Evolutionary conservation across 2,329 filamentous ascomycete species (phyloP), one percentile per base, ranked within the genome.

Genomic region (Penicillium janthinellum): DNA sequence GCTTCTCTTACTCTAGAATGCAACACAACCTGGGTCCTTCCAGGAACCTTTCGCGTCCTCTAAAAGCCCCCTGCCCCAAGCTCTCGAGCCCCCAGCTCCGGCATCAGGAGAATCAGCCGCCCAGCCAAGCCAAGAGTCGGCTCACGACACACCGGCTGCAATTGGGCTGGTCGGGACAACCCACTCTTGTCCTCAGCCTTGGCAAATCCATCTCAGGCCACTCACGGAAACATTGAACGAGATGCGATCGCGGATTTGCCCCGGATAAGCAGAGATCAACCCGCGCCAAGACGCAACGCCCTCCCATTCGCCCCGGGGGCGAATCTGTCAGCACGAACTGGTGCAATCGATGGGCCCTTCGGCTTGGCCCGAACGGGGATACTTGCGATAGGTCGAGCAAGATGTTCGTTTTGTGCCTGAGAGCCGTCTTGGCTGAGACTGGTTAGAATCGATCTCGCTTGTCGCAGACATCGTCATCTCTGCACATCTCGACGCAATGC

Each of bases 201-300:
- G 54, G 54, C 54, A 51, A 28, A 7, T n/a, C 54, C 45, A 8
- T 37, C 35, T n/a, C 44, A n/a, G 44, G 17, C 38, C n/a, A 14
- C 37, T 50, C 54, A 20, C 2, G 45, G 45, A 22, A 50, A 50
- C 20, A 50, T 42, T 44, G 51, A 45, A 56, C 54, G 54, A 56
- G 42, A 42, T 41, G 45, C 45, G 38, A 42, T 41, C 25, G 34
- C 22, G 25, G 37, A 20, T 15, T 35, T 34, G 3, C 45, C 12
- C 54, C 45, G 37, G 45, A 51, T 25, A 20, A 41, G 35, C 7
- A 42, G 22, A 15, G 45, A 56, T 56, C 45, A 35, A 17, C 37
- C 8, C 4, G 6, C 22, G 45, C 54, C 45, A 56, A 56, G 54
- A n/a, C 37, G 12, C 25, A 25, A 25, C n/a, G 10, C n/a, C 8